Percentiles rank a stretch among this genome's conserved stretches.
Evolutionary conservation across 345 rosid species (phyloP).

Genomic region (Pelargonium nanum): DNA sequence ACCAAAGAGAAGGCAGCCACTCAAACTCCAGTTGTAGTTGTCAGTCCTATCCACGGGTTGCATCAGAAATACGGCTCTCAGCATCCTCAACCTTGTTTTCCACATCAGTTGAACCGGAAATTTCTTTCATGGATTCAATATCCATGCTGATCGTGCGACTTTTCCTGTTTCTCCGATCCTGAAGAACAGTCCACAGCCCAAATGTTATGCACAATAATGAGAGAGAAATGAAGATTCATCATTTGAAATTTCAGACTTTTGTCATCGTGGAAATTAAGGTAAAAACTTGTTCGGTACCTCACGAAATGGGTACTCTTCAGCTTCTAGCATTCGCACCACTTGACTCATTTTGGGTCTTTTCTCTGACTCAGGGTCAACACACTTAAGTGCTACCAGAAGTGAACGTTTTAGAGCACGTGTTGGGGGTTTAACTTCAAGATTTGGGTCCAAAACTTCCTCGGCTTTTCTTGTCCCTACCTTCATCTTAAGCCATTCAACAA

Average conservation of each 20-base stretch:
- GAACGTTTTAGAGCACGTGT: conserved; percentile 67
- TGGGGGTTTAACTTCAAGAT: conserved; percentile 56
- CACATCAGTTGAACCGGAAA: conserved; percentile 18
- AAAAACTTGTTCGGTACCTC: conserved; percentile 36
- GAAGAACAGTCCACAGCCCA: conserved; percentile 4
- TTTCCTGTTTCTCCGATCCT: conserved; percentile 68
- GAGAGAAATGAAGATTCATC: background rate
- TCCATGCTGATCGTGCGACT: conserved; percentile 61
- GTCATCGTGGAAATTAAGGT: background rate
- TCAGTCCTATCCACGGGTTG: conserved; percentile 15
- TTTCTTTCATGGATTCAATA: conserved; percentile 51
- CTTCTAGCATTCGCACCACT: conserved; percentile 80
- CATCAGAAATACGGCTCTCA: conserved; percentile 16
- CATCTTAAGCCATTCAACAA: conserved; percentile 90
- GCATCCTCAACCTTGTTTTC: conserved; percentile 24
- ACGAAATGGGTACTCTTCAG: conserved; percentile 74
- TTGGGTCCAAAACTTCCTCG: conserved; percentile 87
- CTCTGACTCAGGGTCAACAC: conserved; percentile 82
- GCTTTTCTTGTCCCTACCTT: conserved; percentile 91
- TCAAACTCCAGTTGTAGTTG: background rate
- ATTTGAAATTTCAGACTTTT: background rate
- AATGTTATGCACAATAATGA: no score
- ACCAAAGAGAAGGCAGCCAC: no score
- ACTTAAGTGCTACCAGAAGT: conserved; percentile 67
- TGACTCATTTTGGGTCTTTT: conserved; percentile 93